Percentiles rank a stretch among this genome's conserved stretches.
Conservation (phyloP, 2,329 filamentous ascomycete species). For the Monilinia aucupariae region DNA sequence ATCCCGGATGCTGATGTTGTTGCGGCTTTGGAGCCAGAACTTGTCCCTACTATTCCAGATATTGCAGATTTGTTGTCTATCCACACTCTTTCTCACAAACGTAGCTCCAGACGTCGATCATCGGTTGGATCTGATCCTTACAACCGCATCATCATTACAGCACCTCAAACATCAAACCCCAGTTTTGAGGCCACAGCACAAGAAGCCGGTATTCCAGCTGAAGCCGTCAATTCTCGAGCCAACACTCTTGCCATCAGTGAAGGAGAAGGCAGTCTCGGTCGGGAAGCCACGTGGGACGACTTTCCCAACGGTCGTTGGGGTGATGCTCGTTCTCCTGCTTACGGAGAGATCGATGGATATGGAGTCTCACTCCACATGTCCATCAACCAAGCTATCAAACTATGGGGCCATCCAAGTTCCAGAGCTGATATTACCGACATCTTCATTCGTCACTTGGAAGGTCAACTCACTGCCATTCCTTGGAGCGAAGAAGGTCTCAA, state of each 20-base stretch:
- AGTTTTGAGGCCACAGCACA: conserved; percentile 68
- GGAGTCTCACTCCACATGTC: conserved; percentile 92
- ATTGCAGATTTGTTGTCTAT: conserved; percentile 32
- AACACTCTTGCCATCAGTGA: conserved; percentile 92
- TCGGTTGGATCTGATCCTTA: conserved; percentile 77
- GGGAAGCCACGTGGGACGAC: conserved; percentile 98
- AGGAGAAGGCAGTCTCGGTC: conserved; percentile 79
- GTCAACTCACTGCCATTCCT: conserved; percentile 74
- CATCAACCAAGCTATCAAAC: conserved; percentile 70
- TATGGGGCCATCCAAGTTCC: conserved; percentile 77
- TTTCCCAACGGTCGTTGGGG: conserved; percentile 96
- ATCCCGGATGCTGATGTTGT: conserved; percentile 57
- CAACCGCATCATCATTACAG: conserved; percentile 79
- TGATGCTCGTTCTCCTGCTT: conserved; percentile 85
- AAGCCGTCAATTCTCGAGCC: conserved; percentile 68
- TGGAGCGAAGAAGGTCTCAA: conserved; percentile 90
- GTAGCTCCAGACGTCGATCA: conserved; percentile 30
- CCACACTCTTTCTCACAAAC: conserved; percentile 13
- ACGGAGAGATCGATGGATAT: conserved; percentile 97
- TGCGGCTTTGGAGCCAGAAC: conserved; percentile 39
- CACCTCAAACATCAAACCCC: conserved; percentile 51
- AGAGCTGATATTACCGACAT: conserved; percentile 68
- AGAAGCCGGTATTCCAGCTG: conserved; percentile 71
- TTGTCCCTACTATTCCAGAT: conserved; percentile 35
- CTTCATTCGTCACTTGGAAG: conserved; percentile 76